These are phyloP conservation scores for Nitzschia sp. DNA, from an alignment of 108 stramenopile species.

Conservation along the genomic window DNA sequence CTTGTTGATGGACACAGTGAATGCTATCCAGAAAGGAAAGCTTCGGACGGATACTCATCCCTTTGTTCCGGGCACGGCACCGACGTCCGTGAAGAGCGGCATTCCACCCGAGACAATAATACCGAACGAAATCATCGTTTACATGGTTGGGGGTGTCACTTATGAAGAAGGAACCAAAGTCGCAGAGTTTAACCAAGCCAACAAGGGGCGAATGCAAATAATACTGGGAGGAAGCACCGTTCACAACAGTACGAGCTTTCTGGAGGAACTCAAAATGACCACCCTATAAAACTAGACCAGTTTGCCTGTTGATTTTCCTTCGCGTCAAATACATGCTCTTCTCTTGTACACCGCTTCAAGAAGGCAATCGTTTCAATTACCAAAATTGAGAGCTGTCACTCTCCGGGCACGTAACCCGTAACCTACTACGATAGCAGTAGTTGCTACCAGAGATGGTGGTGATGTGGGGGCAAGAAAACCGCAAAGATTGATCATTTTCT, in stretches of 20 bases:
- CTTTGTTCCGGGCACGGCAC: slow-evolving; percentile 46
- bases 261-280: slow-evolving; percentile 87
- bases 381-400: no score
- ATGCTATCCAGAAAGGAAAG: slow-evolving; percentile 85
- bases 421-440: no score
- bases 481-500: no score
- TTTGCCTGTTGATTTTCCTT: no score
- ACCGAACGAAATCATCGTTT: slow-evolving; percentile 88
- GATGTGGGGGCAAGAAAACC: no score
- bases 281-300: slow-evolving; percentile 15
- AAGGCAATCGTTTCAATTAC: no score
- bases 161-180: slow-evolving; percentile 96
- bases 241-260: slow-evolving; percentile 94
- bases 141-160: slow-evolving; percentile 95
- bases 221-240: slow-evolving; percentile 93
- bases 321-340: no score
- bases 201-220: slow-evolving; percentile 69
- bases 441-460: no score
- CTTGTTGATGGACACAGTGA: slow-evolving; percentile 88
- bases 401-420: no score
- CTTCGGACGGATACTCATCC: slow-evolving; percentile 84
- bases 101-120: slow-evolving; percentile 43
- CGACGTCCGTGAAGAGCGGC: slow-evolving; percentile 23
- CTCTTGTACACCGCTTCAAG: no score
- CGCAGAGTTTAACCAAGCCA: slow-evolving; percentile 79